Evolutionary conservation across 768 basidiomycete genomes (phyloP).

Genomic region (Pholiota molesta): DNA sequence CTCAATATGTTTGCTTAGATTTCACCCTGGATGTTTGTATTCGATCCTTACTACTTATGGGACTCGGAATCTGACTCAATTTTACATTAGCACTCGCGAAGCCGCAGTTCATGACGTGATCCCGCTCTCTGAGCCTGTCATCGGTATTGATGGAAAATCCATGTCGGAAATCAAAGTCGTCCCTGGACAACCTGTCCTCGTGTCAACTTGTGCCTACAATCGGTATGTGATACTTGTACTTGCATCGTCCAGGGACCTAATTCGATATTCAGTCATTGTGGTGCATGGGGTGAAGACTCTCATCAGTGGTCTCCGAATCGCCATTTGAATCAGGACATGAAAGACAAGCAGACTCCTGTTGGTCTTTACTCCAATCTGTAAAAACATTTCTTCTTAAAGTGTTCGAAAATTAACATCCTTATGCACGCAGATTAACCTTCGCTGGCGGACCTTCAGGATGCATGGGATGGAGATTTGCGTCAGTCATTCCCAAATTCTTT

Average conservation of each 20-base stretch:
- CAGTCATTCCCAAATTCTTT: background rate
- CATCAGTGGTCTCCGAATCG: constrained; percentile 9
- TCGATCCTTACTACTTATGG: background rate
- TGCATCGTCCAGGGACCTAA: background rate
- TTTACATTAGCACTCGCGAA: constrained; percentile 9
- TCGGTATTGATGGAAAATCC: constrained; percentile 11
- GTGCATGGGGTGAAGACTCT: constrained; percentile 13
- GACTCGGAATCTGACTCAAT: background rate
- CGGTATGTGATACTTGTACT: constrained; percentile 1
- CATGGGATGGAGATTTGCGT: constrained; percentile 18
- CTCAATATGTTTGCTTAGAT: background rate
- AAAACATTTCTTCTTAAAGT: background rate
- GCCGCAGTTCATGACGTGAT: constrained; percentile 12
- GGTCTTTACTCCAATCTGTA: constrained; percentile 16
- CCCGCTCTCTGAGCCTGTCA: constrained; percentile 9
- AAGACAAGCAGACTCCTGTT: constrained; percentile 14
- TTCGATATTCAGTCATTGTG: constrained; percentile 1
- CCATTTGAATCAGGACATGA: constrained; percentile 15
- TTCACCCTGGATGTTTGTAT: constrained; percentile 13
- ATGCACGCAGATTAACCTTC: constrained; percentile 7
- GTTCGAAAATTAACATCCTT: background rate
- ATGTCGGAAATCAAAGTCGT: constrained; percentile 10
- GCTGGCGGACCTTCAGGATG: constrained; percentile 16
- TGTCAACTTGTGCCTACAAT: constrained; percentile 16
- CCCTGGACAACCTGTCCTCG: constrained; percentile 10